A percentile compares a stretch with the other conserved stretches of the same genome.
phyloP scores from a whole-genome alignment of 2,329 filamentous ascomycete genomes.

The Alternaria brassicae region DNA sequence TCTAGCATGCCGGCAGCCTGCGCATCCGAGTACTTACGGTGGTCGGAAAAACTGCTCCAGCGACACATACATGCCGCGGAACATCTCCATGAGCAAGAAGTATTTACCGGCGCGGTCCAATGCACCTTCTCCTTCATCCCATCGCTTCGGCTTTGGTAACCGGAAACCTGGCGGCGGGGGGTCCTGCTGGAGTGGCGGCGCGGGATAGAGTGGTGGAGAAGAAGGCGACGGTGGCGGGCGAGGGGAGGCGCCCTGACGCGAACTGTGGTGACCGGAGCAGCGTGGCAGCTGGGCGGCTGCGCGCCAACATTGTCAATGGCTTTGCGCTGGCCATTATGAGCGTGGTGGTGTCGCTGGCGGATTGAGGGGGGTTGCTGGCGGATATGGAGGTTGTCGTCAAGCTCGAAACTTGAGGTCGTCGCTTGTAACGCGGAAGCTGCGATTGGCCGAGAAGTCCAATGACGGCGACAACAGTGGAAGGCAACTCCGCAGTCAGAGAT shows the following conservation, averaged over 20 bases:
- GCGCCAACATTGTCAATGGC: slow-evolving; percentile 57
- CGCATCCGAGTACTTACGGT: slow-evolving; percentile 72
- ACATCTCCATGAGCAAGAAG: slow-evolving; percentile 95
- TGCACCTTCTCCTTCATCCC: slow-evolving; percentile 80
- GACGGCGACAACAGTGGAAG: slow-evolving; percentile 29
- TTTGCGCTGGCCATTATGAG: slow-evolving; percentile 57
- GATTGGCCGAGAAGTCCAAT: slow-evolving; percentile 39
- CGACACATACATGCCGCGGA: slow-evolving; percentile 96
- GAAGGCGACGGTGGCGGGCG: slow-evolving; percentile 60
- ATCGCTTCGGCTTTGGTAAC: slow-evolving; percentile 73
- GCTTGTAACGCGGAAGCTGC: slow-evolving; percentile 33
- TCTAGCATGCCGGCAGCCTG: slow-evolving; percentile 12
- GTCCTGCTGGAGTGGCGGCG: slow-evolving; percentile 72
- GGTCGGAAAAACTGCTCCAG: slow-evolving; percentile 98
- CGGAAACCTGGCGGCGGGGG: slow-evolving; percentile 85
- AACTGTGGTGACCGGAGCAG: slow-evolving; percentile 47
- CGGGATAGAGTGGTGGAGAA: slow-evolving; percentile 70
- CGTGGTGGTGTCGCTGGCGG: slow-evolving; percentile 37
- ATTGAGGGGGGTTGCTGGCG: slow-evolving; percentile 28
- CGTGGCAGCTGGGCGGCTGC: slow-evolving; percentile 52
- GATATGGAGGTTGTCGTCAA: slow-evolving; percentile 31
- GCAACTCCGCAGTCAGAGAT: slow-evolving; percentile 16
- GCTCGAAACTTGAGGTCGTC: slow-evolving; percentile 33
- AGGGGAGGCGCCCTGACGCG: slow-evolving; percentile 45
- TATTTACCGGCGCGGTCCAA: slow-evolving; percentile 88